These are phyloP conservation scores for Calycina herbarum DNA, from an alignment of 2,329 filamentous ascomycete species.

Conservation along the genomic window DNA sequence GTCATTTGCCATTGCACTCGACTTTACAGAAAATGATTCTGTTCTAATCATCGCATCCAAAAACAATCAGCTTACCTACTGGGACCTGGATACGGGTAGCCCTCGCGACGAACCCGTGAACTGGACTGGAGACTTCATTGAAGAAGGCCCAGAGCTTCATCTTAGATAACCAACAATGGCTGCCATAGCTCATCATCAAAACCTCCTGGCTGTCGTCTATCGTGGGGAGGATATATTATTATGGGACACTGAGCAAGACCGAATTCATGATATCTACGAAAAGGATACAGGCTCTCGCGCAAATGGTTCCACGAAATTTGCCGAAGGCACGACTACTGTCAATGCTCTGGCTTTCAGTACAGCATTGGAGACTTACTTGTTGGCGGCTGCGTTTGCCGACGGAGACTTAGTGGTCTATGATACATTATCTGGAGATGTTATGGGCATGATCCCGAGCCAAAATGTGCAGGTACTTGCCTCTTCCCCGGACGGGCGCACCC, in stretches of 20 bases:
- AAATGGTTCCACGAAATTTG: neutral
- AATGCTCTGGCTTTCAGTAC: neutral
- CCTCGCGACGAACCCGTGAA: no score
- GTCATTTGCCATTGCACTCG: no score
- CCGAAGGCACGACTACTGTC: neutral
- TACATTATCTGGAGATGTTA: neutral
- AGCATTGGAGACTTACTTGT: neutral
- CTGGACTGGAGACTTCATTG: no score
- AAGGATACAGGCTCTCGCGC: constrained; percentile 6
- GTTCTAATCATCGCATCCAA: no score
- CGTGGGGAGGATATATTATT: constrained; percentile 11
- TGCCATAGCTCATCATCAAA: neutral
- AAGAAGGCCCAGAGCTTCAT: no score
- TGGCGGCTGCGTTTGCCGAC: constrained; percentile 13
- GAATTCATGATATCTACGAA: constrained; percentile 8
- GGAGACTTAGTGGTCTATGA: constrained; percentile 14
- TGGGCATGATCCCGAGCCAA: neutral
- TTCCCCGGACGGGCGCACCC: constrained; percentile 29
- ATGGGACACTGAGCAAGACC: constrained; percentile 1
- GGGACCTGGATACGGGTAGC: no score
- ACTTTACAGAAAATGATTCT: no score
- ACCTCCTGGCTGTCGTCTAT: constrained; percentile 9
- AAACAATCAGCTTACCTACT: no score
- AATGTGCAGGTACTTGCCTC: constrained; percentile 23
- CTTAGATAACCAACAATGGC: no score